Percentiles rank a stretch among this genome's conserved stretches.
Evolutionary conservation across 2,329 filamentous ascomycete species (phyloP).

Genomic region (Cercospora sp.): DNA sequence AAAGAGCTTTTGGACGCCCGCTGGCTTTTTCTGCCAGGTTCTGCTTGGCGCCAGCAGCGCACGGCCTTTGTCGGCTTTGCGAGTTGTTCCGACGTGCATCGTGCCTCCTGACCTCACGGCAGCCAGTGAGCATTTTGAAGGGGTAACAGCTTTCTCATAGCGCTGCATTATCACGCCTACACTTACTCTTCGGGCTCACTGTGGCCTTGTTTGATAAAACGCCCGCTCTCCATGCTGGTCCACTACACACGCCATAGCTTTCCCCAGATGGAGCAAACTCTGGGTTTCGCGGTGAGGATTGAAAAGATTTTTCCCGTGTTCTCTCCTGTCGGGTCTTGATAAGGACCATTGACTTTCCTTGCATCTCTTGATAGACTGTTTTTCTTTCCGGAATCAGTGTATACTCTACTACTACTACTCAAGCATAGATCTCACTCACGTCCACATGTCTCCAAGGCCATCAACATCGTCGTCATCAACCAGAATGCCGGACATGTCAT

Average conservation of each 20-base stretch:
- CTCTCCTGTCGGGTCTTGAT: slow-evolving; percentile 17
- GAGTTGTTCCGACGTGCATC: slow-evolving; percentile 6
- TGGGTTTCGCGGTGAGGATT: slow-evolving; percentile 13
- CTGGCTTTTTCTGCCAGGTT: background rate
- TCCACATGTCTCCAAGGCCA: slow-evolving; percentile 1
- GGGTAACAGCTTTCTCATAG: slow-evolving; percentile 21
- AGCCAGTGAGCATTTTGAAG: slow-evolving; percentile 19
- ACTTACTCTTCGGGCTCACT: slow-evolving; percentile 24
- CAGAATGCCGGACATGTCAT: slow-evolving; percentile 21
- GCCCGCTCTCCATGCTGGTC: slow-evolving; percentile 2
- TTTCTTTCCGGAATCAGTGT: background rate
- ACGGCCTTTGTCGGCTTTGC: slow-evolving; percentile 3
- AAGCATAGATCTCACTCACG: background rate
- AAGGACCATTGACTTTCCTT: slow-evolving; percentile 9
- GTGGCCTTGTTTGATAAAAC: slow-evolving; percentile 8
- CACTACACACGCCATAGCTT: slow-evolving; percentile 7
- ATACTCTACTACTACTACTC: background rate
- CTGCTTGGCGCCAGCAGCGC: background rate
- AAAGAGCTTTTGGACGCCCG: background rate
- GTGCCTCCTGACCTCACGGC: slow-evolving; percentile 6
- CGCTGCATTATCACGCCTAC: slow-evolving; percentile 13
- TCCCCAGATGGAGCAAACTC: slow-evolving; percentile 13
- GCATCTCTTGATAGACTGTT: background rate
- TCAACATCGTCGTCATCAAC: slow-evolving; percentile 5
- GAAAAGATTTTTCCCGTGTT: slow-evolving; percentile 18